Percentiles rank a stretch among this genome's conserved stretches.
These are phyloP conservation scores for Emydomyces testavorans DNA, from an alignment of 2,329 filamentous ascomycete species.

Conservation along the genomic window DNA sequence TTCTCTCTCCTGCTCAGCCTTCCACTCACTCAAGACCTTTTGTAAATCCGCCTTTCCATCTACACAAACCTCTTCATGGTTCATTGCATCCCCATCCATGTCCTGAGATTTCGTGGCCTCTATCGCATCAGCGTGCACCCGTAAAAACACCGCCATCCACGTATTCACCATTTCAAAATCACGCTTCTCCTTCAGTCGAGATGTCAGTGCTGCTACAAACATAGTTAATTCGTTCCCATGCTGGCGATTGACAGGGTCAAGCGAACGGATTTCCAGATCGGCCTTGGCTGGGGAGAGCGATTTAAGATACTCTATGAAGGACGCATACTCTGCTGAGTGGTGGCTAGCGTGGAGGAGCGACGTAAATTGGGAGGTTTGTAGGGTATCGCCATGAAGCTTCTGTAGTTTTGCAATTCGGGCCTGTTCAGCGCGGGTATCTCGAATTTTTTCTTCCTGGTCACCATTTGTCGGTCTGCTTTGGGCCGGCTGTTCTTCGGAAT, in stretches of 20 bases:
- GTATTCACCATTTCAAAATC: conserved; percentile 93
- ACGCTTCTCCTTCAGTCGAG: conserved; percentile 52
- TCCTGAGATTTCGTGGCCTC: conserved; percentile 19
- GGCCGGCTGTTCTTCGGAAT: conserved; percentile 20
- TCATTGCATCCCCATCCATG: conserved; percentile 17
- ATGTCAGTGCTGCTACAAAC: conserved; percentile 73
- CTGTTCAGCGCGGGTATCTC: conserved; percentile 37
- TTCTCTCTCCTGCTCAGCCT: conserved; percentile 59
- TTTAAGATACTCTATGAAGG: conserved; percentile 68
- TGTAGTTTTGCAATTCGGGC: conserved; percentile 62
- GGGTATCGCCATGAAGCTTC: conserved; percentile 30
- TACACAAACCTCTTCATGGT: conserved; percentile 38
- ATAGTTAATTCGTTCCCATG: conserved; percentile 55
- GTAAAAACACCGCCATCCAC: conserved; percentile 93
- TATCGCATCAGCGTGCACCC: conserved; percentile 58
- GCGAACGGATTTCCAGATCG: conserved; percentile 79
- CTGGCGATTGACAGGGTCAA: conserved; percentile 36
- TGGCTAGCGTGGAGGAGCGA: conserved; percentile 38
- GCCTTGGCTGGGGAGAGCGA: conserved; percentile 70
- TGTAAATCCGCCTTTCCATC: conserved; percentile 39
- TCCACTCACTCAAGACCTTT: conserved; percentile 56
- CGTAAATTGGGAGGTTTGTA: conserved; percentile 34
- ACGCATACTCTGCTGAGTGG: conserved; percentile 48
- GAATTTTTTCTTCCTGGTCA: conserved; percentile 23
- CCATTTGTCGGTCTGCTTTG: conserved; percentile 24